phyloP scores from a whole-genome alignment of 768 basidiomycete genomes.

The Mycena vulgaris region DNA sequence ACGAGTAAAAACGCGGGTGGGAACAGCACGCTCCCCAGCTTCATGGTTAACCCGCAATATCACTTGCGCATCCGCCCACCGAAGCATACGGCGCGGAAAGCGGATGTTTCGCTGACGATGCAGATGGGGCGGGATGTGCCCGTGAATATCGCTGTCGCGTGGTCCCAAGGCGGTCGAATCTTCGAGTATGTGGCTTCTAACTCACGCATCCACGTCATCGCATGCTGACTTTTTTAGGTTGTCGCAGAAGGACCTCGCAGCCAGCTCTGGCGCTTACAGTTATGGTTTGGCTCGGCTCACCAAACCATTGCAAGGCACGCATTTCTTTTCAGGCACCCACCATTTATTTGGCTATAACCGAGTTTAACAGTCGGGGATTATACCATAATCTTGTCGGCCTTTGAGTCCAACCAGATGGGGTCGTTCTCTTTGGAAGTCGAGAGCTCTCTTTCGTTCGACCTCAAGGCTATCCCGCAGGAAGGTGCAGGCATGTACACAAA shows the following conservation, averaged over 20 bases:
- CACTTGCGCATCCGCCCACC: slow-evolving; percentile 70
- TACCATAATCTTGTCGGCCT: slow-evolving; percentile 88
- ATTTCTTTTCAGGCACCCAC: background rate
- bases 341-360: background rate
- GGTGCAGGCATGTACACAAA: slow-evolving; percentile 93
- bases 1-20: slow-evolving; percentile 87
- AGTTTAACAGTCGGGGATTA: slow-evolving; percentile 70
- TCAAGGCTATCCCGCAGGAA: slow-evolving; percentile 83
- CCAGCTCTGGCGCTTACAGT: slow-evolving; percentile 85
- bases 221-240: slow-evolving; percentile 53
- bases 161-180: slow-evolving; percentile 83
- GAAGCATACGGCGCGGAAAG: slow-evolving; percentile 50
- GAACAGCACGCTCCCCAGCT: slow-evolving; percentile 83
- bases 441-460: slow-evolving; percentile 71
- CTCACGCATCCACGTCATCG: background rate
- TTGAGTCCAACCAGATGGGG: slow-evolving; percentile 81
- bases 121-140: slow-evolving; percentile 77
- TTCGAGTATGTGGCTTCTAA: slow-evolving; percentile 72
- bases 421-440: slow-evolving; percentile 76
- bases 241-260: slow-evolving; percentile 77
- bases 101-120: slow-evolving; percentile 60
- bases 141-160: slow-evolving; percentile 79
- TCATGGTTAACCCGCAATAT: slow-evolving; percentile 94
- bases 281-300: slow-evolving; percentile 78
- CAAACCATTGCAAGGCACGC: slow-evolving; percentile 68